These are phyloP conservation scores for Hexamita inflata DNA, from an alignment of 208 protist genomes.

Conservation along the genomic window DNA sequence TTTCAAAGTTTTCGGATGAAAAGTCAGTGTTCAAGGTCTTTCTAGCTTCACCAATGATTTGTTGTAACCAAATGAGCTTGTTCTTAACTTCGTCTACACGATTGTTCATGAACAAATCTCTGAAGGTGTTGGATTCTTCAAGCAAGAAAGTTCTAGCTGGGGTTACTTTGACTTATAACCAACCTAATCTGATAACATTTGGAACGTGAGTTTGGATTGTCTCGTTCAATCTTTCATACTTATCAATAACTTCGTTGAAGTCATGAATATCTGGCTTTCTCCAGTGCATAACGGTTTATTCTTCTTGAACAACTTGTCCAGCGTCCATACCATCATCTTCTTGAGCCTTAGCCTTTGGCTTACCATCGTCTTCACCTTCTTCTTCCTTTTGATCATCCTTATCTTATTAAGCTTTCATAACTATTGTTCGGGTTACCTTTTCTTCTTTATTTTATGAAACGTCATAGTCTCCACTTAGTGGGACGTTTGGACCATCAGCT, in stretches of 20 bases:
- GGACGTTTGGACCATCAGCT: slow-evolving; percentile 11
- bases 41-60: not conserved
- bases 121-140: not conserved
- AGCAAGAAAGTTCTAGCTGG: not conserved
- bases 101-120: slow-evolving; percentile 4
- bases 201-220: not conserved
- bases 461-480: slow-evolving; percentile 5
- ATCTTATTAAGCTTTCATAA: not conserved
- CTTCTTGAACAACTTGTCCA: not conserved
- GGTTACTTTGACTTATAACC: not conserved
- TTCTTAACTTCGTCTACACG: not conserved
- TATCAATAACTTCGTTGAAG: not conserved
- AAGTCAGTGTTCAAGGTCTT: not conserved
- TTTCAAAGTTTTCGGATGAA: not conserved
- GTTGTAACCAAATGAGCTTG: not conserved
- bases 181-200: not conserved
- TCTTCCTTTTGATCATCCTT: not conserved
- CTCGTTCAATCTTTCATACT: not conserved
- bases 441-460: not conserved
- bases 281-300: not conserved
- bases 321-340: not conserved
- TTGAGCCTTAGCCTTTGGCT: not conserved
- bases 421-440: slow-evolving; percentile 8
- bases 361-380: not conserved
- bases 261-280: not conserved